These are phyloP conservation scores for Fusarium longipes DNA, from an alignment of 2,329 filamentous ascomycete genomes.

Conservation along the genomic window DNA sequence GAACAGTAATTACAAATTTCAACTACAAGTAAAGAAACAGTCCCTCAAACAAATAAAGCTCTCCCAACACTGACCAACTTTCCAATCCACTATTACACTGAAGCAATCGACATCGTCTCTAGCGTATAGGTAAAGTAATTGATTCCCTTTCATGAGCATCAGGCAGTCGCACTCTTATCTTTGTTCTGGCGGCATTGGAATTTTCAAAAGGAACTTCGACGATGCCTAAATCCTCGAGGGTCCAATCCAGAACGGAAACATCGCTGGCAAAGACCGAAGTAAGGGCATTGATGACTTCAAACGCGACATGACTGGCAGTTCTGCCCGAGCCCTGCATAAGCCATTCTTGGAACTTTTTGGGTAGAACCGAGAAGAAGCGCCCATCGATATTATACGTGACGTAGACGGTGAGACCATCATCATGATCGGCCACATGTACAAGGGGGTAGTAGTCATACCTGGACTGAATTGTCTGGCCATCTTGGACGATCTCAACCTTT, in stretches of 20 bases:
- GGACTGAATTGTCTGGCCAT: background rate
- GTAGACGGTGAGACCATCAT: conserved; percentile 11
- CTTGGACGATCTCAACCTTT: conserved; percentile 6
- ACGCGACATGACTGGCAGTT: background rate
- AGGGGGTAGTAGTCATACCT: background rate
- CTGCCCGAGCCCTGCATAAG: background rate
- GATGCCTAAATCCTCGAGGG: conserved; percentile 31
- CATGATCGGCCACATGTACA: background rate
- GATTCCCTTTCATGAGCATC: background rate
- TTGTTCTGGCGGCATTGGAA: background rate
- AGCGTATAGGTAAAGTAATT: too few species aligned
- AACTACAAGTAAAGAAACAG: too few species aligned
- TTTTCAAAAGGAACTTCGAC: conserved; percentile 21
- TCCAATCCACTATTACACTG: too few species aligned
- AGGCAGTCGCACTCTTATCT: background rate
- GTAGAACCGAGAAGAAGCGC: conserved; percentile 15
- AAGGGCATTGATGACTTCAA: conserved; percentile 7
- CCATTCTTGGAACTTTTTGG: conserved; percentile 21
- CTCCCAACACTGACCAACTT: too few species aligned
- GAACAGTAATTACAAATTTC: too few species aligned
- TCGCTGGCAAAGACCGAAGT: conserved; percentile 18
- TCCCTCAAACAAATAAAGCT: too few species aligned
- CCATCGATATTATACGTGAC: background rate
- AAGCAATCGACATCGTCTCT: too few species aligned
- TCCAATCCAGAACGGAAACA: conserved; percentile 1